Base-by-base conservation (phyloP, 805 yeast genomes). In the Saccharomycopsis fodiens region DNA sequence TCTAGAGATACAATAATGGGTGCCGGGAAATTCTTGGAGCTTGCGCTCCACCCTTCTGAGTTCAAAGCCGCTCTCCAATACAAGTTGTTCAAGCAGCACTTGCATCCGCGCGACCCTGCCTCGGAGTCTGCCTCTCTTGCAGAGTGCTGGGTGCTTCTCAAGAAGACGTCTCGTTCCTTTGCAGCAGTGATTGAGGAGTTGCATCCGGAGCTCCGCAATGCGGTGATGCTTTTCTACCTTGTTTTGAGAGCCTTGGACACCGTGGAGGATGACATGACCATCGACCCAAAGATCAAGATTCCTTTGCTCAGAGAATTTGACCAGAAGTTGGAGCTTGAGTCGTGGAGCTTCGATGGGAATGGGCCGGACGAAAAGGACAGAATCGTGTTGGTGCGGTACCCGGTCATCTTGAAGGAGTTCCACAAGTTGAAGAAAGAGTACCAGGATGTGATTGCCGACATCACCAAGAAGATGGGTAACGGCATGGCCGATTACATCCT, bases 401-500 rank as follows among this genome's bases (percentile, higher is more conserved):
- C 83, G 57, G 58, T 63, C 38, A 70, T 93, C 35, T 68, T 91
- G 55, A 55, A 64, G 6, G 94, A 86, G 61, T 89, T 71, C 62
- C 88, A 84, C 61, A 68, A 70, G 49, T 72, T 93, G 58, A 78
- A 79, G 58, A 78, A 85, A 4, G 78, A 72, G 47, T 89, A 87
- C 64, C 89, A 84, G 65, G 83, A 74, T 45, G 79, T 88, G 32
- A 78, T 93, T 54, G 74, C 73, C 55, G 86, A 82, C 51, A 85
- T 88, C 55, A 80, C 96, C 39, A 55, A 68, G 47, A 72, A 82
- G 62, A 93, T 93, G 98, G 98, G 97, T 47, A 79, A 85, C 55
- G 98, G 98, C 46, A 93, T 93, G 98, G 97, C 97, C 27, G 88
- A 86, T 59, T 93, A 89, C 64, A 79, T 85, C 44, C 68, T 74